Evolutionary conservation across 441 rosid genomes (phyloP), one percentile per base, ranked within the genome.

Genomic region (Omphalea diandra): DNA sequence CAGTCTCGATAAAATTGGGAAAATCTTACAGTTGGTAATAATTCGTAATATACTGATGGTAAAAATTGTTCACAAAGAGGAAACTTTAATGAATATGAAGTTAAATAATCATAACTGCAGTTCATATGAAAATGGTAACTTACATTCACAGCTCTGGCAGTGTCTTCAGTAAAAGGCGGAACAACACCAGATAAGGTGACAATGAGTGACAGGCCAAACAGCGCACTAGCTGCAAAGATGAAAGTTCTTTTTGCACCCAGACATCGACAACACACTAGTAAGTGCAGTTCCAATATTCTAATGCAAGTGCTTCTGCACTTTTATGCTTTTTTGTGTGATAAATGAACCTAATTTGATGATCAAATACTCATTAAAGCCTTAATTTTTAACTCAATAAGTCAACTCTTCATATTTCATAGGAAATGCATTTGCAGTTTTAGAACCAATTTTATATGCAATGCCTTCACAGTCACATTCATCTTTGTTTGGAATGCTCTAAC

Each of bases 71-170:
- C n/a, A 52, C 1, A 26, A 36, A 33, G 11, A 32, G 27, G 14
- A 8, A n/a, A 53, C 33, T 58, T 61, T 15, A 5, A 43, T 20
- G 61, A 22, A 41, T 7, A 22, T 4, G 4, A 55, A 31, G 26
- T 46, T 10, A 24, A 38, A 8, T 15, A 35, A 65, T 7, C 17
- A 17, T 3, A 55, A 54, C 3, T 35, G 49, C n/a, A 33, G 68
- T 65, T 31, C 63, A 56, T 17, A 41, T 52, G 67, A 32, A 44
- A 41, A 66, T 55, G 52, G 71, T 71, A 79, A 68, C 88, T 83
- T 80, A 88, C 99, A 83, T 95, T 93, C 58, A 95, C 87, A 46
- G 98, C 89, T 86, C 99, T 85, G 80, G 95, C 82, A 44, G 89
- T 79, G 75, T 93, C 91, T 59, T 88, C 90, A 18, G 89, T 86